Evolutionary conservation across 2,329 filamentous ascomycete species (phyloP), one percentile per base, ranked within the genome.

Genomic region (Phaeosphaeriaceae sp.): DNA sequence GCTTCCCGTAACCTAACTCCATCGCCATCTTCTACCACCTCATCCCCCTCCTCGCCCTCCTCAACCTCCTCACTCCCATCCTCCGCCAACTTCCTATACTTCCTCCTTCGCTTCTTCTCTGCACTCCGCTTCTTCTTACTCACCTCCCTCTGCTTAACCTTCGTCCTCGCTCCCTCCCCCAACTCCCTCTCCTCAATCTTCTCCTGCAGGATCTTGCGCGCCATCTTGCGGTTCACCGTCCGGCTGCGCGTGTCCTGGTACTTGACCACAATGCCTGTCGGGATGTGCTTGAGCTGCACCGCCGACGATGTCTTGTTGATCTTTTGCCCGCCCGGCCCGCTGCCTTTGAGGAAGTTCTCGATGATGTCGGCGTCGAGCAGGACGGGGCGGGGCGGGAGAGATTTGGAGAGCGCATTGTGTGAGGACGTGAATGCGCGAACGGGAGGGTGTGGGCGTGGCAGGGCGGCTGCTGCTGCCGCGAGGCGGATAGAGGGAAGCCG

Each of bases 271-370:
- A 97, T 88, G 60, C 94, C 94, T 0, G 93, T 96, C 6, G 94
- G 92, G 17, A 91, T 80, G 77, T 99, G 95, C 67, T 90, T 95
- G 36, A 99, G 84, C 76, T 99, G 95, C 2, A 97, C 94, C 40
- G 94, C 94, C 0, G 92, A 97, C 65, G 89, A 93, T 24, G 95
- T 99, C 87, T 99, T 99, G 80, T 99, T 99, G 80, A 98, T 98
- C 77, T 97, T 97, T 76, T 99, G 95, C 0, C 95, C 95, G 22
- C 95, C 95, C 0, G 95, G 94, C 1, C 95, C 95, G 67, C 88
- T 91, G 69, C 95, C 95, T 76, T 95, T 96, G 60, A 99, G 84
- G 79, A 96, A 98, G 44, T 85, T 85, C 72, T 97, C 91, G 56
- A 89, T 88, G 66, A 98, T 88, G 52, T 97, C 93, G 19, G 84